These are phyloP conservation scores for Selaginella tamariscina DNA, from an alignment of 75 land plant species.

Conservation along the genomic window DNA sequence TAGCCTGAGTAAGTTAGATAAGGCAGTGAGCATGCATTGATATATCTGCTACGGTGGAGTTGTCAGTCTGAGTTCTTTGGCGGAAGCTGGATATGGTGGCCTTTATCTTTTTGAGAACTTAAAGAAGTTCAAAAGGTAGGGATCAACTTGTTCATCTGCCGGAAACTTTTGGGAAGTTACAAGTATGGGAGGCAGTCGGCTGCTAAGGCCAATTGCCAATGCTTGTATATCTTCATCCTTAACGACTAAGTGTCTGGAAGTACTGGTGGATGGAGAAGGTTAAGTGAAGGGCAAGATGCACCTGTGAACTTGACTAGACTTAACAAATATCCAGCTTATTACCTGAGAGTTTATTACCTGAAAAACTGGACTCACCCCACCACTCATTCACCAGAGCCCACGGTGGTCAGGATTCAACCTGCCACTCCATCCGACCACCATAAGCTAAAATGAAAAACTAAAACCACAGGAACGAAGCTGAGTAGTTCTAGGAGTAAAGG, in stretches of 20 bases:
- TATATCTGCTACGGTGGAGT: constrained; percentile 1
- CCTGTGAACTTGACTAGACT: background rate
- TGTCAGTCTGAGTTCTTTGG: background rate
- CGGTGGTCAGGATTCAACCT: background rate
- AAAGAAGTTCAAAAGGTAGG: background rate
- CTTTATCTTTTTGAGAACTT: background rate
- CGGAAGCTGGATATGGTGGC: background rate
- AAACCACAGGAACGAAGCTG: background rate
- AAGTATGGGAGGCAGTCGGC: background rate
- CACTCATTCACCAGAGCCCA: constrained; percentile 3
- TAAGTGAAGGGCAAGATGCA: background rate
- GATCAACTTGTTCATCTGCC: background rate
- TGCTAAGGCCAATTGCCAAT: constrained; percentile 1
- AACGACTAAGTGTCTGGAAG: constrained; percentile 3
- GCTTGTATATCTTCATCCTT: background rate
- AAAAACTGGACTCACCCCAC: background rate
- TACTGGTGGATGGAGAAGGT: background rate
- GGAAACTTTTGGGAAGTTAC: background rate
- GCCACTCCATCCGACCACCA: constrained; percentile 1
- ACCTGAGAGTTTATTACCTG: background rate
- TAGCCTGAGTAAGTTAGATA: no score
- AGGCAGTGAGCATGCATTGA: background rate
- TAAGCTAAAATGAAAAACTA: background rate
- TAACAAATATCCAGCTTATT: background rate
- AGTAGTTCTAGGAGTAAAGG: background rate